These are phyloP conservation scores for Prunus mume DNA, from an alignment of 306 rosid genomes.

Conservation along the genomic window DNA sequence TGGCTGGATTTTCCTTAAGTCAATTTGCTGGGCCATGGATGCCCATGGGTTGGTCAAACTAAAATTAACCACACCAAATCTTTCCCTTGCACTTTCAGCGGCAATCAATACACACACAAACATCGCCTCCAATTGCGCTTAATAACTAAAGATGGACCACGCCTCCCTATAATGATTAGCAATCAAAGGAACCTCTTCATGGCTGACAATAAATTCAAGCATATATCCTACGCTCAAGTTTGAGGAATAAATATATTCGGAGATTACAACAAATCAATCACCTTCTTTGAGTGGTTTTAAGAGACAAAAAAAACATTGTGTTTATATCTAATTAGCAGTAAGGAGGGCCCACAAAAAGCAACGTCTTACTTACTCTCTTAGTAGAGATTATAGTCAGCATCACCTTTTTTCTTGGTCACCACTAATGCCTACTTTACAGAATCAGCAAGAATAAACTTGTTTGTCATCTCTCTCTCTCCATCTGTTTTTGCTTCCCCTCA, in stretches of 20 bases:
- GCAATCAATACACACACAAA: constrained; percentile 10
- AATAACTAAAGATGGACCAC: not conserved
- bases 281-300: not conserved
- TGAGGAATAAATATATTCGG: not conserved
- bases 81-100: not conserved
- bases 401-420: not conserved
- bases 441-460: not conserved
- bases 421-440: not conserved
- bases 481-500: not conserved
- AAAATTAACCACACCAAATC: not conserved
- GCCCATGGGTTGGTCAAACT: constrained; percentile 15
- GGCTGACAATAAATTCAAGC: not conserved
- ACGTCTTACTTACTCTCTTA: not conserved
- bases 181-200: not conserved
- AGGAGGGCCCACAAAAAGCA: not conserved
- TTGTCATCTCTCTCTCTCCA: not conserved
- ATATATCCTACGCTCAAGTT: not conserved
- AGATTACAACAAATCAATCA: no score
- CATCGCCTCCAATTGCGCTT: constrained; percentile 35
- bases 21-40: not conserved
- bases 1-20: not conserved
- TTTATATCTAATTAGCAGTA: not conserved
- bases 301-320: not conserved
- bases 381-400: not conserved
- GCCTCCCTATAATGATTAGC: not conserved